phyloP scores from a whole-genome alignment of 2,329 filamentous ascomycete species.

The Nothopassalora personata region DNA sequence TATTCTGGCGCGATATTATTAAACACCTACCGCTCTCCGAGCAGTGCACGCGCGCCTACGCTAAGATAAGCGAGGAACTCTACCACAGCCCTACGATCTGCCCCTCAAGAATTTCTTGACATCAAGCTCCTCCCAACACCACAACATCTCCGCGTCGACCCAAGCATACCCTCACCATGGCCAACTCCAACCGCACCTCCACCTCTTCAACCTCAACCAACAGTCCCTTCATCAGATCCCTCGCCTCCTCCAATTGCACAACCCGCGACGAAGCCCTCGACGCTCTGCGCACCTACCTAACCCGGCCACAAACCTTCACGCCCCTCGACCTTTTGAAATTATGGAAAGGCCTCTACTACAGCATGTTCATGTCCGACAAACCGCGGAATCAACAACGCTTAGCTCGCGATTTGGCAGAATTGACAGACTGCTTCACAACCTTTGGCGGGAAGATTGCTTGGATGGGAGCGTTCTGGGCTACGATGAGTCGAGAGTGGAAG shows the following conservation, averaged over 20 bases:
- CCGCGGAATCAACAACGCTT: slow-evolving; percentile 81
- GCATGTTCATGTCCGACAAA: slow-evolving; percentile 85
- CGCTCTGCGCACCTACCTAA: slow-evolving; percentile 73
- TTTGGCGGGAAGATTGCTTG: slow-evolving; percentile 38
- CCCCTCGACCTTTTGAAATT: slow-evolving; percentile 75
- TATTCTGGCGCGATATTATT: neutral
- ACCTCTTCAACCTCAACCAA: neutral
- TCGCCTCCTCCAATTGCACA: slow-evolving; percentile 64
- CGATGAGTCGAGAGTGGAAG: slow-evolving; percentile 48
- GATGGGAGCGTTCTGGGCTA: slow-evolving; percentile 48
- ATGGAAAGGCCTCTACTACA: slow-evolving; percentile 92
- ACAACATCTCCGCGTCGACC: neutral
- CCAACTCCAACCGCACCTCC: slow-evolving; percentile 13
- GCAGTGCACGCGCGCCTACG: neutral
- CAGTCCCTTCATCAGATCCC: slow-evolving; percentile 67
- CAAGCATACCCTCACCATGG: slow-evolving; percentile 10
- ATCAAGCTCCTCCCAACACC: neutral
- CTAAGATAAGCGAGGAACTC: slow-evolving; percentile 2
- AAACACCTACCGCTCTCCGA: neutral
- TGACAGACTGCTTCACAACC: slow-evolving; percentile 56
- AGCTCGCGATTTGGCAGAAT: slow-evolving; percentile 67
- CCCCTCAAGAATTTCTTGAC: neutral
- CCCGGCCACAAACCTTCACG: slow-evolving; percentile 56
- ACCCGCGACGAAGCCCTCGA: slow-evolving; percentile 50
- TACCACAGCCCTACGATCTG: neutral